Evolutionary conservation across 2,329 filamentous ascomycete genomes (phyloP), one percentile per base, ranked within the genome.

Genomic region (Stagonosporopsis rhizophila): DNA sequence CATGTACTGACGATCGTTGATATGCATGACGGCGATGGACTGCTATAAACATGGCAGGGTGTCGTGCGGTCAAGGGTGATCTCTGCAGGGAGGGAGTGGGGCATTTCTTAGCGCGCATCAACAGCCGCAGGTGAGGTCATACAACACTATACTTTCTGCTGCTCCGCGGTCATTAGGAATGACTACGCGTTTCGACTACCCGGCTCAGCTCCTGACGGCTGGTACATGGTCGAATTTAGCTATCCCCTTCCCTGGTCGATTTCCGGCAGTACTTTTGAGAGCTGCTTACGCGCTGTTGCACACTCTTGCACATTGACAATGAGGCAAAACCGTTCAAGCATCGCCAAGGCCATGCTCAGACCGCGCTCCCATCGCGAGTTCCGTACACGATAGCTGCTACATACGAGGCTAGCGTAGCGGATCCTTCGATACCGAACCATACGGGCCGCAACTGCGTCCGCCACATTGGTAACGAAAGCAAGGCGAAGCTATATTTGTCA

Each of bases 41-140:
- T 20, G 35, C 14, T 37, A 22, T 20, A 40, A 23, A 30, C 37
- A 39, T 47, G 48, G 30, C 37, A 42, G 38, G 53, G 17, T 35
- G 37, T 28, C 46, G 53, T 46, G 35, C 52, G 40, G 52, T 45
- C 45, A 32, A 34, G 20, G 53, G 19, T 42, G 47, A 56, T 52
- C 47, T 37, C 42, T 27, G 47, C 47, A 52, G 47, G 47, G 25
- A 27, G 19, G 19, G 22, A 44, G 42, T 44, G 47, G 47, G 48
- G 19, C 6, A 28, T 52, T 4, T 11, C 9, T n/a, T n/a, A 32
- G 47, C 42, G 47, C 38, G 20, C 42, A 52, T 47, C 42, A 46
- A 39, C 53, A 42, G 52, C 45, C 25, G 22, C 23, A 17, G 40
- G 37, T 56, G 53, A 56, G 42, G 53, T 47, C 53, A 52, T 50